These are phyloP conservation scores for Sisymbrium altissimum DNA, from an alignment of 345 rosid genomes.

Conservation along the genomic window DNA sequence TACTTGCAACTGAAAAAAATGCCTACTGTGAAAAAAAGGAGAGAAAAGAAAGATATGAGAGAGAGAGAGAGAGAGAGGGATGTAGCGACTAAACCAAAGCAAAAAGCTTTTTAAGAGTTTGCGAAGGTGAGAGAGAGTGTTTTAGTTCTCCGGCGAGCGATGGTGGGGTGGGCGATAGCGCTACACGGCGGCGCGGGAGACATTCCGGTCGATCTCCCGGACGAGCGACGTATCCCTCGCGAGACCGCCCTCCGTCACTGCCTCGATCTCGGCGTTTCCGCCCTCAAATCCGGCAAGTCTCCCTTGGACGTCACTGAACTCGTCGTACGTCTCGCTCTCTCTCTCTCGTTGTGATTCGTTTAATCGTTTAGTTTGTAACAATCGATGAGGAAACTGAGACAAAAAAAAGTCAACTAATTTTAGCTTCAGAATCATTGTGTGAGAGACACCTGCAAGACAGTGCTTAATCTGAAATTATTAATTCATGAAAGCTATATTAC, in stretches of 20 bases:
- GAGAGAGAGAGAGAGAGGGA: too few species aligned
- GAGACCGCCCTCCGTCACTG: constrained; percentile 83
- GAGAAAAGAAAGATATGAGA: too few species aligned
- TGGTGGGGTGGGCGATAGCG: constrained; percentile 92
- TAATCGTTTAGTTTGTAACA: background rate
- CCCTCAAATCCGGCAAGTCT: constrained; percentile 59
- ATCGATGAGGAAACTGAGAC: background rate
- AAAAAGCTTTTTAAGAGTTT: background rate
- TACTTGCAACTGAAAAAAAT: background rate
- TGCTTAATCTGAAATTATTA: background rate
- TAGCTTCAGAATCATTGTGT: background rate
- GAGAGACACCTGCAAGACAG: background rate
- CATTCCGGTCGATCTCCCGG: constrained; percentile 47
- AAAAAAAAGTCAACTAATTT: background rate
- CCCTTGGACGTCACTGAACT: constrained; percentile 90
- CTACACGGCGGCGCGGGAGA: constrained; percentile 92
- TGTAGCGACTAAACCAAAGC: background rate
- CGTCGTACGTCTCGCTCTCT: constrained; percentile 49
- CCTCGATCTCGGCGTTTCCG: constrained; percentile 73
- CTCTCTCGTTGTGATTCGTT: background rate
- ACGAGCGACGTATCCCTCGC: constrained; percentile 66
- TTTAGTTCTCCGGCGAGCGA: background rate
- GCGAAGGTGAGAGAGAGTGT: background rate
- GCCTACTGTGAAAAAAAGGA: background rate
- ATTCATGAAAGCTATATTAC: background rate